Base-by-base conservation (phyloP, 176 grass and related monocot genomes). In the Aegilops bicornis region DNA sequence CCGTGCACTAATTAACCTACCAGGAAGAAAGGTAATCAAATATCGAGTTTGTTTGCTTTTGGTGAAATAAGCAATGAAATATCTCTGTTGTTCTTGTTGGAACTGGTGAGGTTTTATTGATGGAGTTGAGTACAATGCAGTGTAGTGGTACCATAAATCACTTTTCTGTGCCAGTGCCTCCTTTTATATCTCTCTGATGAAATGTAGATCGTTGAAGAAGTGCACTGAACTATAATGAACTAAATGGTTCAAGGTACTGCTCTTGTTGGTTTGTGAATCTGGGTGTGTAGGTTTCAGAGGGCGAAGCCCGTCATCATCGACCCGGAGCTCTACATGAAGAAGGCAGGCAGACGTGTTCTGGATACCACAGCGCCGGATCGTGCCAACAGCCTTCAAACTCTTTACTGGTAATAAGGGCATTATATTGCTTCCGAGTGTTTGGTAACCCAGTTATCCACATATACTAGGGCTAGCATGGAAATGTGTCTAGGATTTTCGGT, bases 271-370 rank as follows among this genome's bases (percentile, higher is more conserved):
- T 33, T 80, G 10, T 63, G 22, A 59, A 56, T 30, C 42, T 4
- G 23, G 58, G 11, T 22, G 2, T 73, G 8, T 17, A 90, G 88
- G 82, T 86, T 88, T 56, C 85, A 93, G 45, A 90, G 91, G 85
- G 91, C 91, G 3, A 93, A 93, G 67, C 91, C 91, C 0, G 86
- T 93, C 9, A 86, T 90, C 83, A 90, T 93, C 68, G 88, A 93
- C 86, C 91, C 91, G 1, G 91, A 86, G 12, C 86, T 93, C 64
- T 93, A 90, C 62, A 86, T 93, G 85, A 82, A 84, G 79, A 88
- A 90, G 86, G 90, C 37, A 90, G 32, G 78, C 82, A 0, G 88
- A 93, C 74, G 91, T 90, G 3, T 93, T 93, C 69, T 93, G 79
- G 88, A 88, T 90, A n/a, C 88, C 88, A 1, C 88, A 93, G 68